Conservation (phyloP, 192 early-diverging fungal genomes). For the Tieghemiomyces parasiticus region DNA sequence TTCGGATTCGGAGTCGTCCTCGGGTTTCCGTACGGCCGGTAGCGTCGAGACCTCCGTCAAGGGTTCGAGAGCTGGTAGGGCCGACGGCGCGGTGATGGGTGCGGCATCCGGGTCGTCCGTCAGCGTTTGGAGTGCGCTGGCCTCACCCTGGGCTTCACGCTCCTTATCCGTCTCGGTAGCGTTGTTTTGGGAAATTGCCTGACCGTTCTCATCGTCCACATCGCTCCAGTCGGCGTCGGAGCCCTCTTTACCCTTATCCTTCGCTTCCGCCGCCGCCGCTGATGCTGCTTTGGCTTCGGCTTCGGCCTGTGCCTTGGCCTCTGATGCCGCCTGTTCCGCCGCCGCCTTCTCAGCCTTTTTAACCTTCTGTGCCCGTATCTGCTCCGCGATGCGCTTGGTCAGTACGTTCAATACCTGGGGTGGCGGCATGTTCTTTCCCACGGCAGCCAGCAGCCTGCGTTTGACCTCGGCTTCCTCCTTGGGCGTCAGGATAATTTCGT, state of each 20-base stretch:
- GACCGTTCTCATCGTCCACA: too few species aligned
- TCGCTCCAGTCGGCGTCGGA: too few species aligned
- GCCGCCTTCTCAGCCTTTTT: background rate
- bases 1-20: too few species aligned
- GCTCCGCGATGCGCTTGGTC: background rate
- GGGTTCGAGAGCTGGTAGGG: too few species aligned
- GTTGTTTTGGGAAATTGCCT: too few species aligned
- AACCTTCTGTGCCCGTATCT: background rate
- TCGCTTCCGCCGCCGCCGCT: background rate
- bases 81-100: too few species aligned
- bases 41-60: too few species aligned
- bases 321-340: background rate
- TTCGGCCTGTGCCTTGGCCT: too few species aligned
- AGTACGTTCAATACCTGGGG: background rate
- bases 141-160: too few species aligned
- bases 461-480: background rate
- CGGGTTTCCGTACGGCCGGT: too few species aligned
- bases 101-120: background rate
- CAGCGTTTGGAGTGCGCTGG: too few species aligned
- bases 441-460: background rate
- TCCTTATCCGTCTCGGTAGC: too few species aligned
- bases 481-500: background rate
- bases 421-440: slow-evolving; percentile 2
- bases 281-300: background rate
- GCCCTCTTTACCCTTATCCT: background rate